phyloP scores from a whole-genome alignment of 2,329 filamentous ascomycete genomes.

The Didymosphaeria variabile region DNA sequence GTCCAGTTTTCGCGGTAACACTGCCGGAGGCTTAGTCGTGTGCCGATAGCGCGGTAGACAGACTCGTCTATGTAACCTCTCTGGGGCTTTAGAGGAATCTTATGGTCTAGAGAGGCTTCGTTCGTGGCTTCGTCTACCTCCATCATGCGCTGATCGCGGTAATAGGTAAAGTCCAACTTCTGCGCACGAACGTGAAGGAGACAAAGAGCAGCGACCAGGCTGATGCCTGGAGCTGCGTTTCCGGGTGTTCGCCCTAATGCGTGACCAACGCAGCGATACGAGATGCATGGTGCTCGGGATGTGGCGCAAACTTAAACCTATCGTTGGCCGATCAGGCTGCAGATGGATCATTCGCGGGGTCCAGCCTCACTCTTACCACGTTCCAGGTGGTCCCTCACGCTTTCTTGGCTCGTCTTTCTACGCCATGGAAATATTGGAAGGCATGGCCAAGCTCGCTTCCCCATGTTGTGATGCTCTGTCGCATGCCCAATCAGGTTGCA shows the following conservation, averaged over 20 bases:
- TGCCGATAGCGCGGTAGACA: conserved; percentile 20
- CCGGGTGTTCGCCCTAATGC: neutral
- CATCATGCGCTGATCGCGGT: conserved; percentile 10
- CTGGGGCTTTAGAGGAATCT: conserved; percentile 18
- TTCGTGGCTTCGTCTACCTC: conserved; percentile 14
- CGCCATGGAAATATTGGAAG: neutral
- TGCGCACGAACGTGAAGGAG: neutral
- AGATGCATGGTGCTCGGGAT: neutral
- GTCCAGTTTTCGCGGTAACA: neutral
- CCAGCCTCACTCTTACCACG: neutral
- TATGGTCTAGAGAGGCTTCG: conserved; percentile 18
- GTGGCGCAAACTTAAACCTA: neutral
- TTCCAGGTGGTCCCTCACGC: neutral
- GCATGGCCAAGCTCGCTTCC: neutral
- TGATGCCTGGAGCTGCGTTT: neutral
- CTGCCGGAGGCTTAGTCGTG: neutral
- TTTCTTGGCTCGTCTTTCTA: neutral
- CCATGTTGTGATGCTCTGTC: neutral
- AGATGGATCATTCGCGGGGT: neutral
- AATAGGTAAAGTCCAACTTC: neutral
- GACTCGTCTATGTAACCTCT: conserved; percentile 25
- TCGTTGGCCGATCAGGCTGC: neutral
- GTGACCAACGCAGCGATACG: neutral
- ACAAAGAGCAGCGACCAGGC: neutral
- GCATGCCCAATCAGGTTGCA: neutral